A percentile compares a stretch with the other conserved stretches of the same genome.
phyloP scores from a whole-genome alignment of 257 asterid genomes.

The Solanum paucissectum region DNA sequence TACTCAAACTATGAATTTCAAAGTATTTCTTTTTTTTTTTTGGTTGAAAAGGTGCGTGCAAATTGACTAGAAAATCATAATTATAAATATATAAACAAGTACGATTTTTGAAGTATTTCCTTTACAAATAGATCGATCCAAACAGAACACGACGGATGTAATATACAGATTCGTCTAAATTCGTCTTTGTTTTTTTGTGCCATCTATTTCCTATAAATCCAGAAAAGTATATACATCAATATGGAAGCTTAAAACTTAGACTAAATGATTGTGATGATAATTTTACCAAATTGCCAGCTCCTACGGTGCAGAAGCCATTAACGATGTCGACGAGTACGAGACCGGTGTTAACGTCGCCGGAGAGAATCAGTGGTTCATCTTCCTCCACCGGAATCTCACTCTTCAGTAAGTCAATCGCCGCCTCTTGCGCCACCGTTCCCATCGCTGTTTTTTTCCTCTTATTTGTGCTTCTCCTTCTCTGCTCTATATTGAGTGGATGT shows the following conservation, averaged over 20 bases:
- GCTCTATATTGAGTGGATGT: too few species aligned
- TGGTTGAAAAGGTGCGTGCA: neutral
- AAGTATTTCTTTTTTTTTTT: neutral
- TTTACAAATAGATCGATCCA: neutral
- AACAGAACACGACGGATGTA: neutral
- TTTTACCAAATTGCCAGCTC: slow-evolving; percentile 66
- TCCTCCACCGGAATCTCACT: slow-evolving; percentile 55
- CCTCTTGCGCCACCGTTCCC: neutral
- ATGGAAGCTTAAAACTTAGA: neutral
- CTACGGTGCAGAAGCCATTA: slow-evolving; percentile 95
- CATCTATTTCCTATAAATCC: neutral
- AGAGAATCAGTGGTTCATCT: slow-evolving; percentile 36
- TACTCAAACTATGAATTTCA: neutral
- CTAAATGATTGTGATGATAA: neutral
- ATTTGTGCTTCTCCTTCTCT: too few species aligned
- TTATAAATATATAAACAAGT: neutral
- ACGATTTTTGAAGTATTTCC: neutral
- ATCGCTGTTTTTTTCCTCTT: neutral
- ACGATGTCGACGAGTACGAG: slow-evolving; percentile 76
- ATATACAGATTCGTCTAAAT: neutral
- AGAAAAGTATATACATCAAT: neutral
- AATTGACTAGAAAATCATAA: neutral
- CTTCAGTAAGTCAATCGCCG: slow-evolving; percentile 27
- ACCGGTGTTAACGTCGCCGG: slow-evolving; percentile 52
- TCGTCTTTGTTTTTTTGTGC: neutral